Base-by-base conservation (phyloP, 1,139 yeast species). In the Blastobotrys illinoisensis region DNA sequence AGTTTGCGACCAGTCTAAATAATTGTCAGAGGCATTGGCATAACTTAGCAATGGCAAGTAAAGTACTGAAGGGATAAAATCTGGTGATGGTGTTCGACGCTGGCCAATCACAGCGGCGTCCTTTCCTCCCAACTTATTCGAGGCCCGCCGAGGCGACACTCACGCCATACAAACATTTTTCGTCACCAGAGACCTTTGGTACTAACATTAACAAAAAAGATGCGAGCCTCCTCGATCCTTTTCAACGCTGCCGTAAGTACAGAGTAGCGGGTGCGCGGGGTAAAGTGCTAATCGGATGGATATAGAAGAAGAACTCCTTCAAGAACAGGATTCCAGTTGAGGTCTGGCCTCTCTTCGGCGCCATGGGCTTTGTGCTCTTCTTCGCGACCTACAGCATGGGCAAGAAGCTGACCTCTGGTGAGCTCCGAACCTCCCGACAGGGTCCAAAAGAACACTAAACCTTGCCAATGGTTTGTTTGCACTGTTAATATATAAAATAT, bases 291-390 rank as follows among this genome's bases (percentile, higher is more conserved):
- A 52, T 32, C n/a, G 16, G 13, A 21, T 32, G 23, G 19, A 14
- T 9, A 23, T 46, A 52, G 55, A 48, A 46, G 46, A 49, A 52
- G 36, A 47, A 47, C 26, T 32, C 50, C 23, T 56, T 52, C 49
- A 49, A 49, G 49, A 52, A 53, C 44, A 48, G 9, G 44, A 14
- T 62, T 56, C 71, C 69, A 48, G 68, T 62, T 28, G 71, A 67
- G 56, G 64, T 62, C 26, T 66, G 64, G 57, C 71, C 71, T 52
- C 23, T 48, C 63, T 67, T 67, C 56, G 67, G 57, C 50, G 69
- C 68, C 48, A 63, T 66, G 64, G 68, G 65, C 32, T 61, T 66
- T 50, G 70, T 65, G 45, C 56, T 61, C 45, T 61, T 52, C 40
- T 64, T 61, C 51, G 70, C 69, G 40, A 48, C 56, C 24, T 64